Evolutionary conservation across 306 rosid genomes (phyloP).

Genomic region (Cicer pinnatifidum): DNA sequence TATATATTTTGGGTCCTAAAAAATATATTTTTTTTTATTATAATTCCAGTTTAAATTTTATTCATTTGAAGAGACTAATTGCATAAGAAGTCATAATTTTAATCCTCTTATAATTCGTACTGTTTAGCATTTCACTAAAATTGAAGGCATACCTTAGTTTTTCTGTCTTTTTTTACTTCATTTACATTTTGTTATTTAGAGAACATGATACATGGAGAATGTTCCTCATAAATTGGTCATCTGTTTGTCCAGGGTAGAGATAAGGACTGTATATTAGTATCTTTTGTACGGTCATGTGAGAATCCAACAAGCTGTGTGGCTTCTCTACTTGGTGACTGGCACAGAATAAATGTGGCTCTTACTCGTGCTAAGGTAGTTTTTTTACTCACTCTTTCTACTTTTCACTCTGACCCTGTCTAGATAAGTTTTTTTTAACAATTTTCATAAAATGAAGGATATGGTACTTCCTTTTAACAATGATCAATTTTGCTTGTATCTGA

Average conservation of each 20-base stretch:
- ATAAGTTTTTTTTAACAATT: background rate
- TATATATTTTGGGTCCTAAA: background rate
- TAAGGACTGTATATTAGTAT: conserved; percentile 86
- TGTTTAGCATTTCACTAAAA: conserved; percentile 15
- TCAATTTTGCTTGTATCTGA: background rate
- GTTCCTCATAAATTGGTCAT: background rate
- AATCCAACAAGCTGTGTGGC: conserved; percentile 69
- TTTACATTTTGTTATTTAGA: conserved; percentile 15
- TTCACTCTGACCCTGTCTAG: background rate
- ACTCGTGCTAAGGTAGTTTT: conserved; percentile 85
- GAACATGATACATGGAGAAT: background rate
- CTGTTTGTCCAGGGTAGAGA: conserved; percentile 81
- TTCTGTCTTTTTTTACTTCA: background rate
- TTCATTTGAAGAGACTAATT: background rate
- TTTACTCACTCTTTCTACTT: background rate
- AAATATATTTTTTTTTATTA: background rate
- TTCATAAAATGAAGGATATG: background rate
- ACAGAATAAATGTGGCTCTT: conserved; percentile 88
- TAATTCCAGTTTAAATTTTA: background rate
- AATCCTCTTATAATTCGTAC: background rate
- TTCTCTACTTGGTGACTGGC: conserved; percentile 96
- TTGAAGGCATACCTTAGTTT: conserved; percentile 17
- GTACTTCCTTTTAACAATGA: conserved; percentile 2
- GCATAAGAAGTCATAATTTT: background rate
- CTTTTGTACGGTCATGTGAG: conserved; percentile 85